Evolutionary conservation across 2,329 filamentous ascomycete genomes (phyloP), one percentile per base, ranked within the genome.

Genomic region (Dactylonectria estremocensis): DNA sequence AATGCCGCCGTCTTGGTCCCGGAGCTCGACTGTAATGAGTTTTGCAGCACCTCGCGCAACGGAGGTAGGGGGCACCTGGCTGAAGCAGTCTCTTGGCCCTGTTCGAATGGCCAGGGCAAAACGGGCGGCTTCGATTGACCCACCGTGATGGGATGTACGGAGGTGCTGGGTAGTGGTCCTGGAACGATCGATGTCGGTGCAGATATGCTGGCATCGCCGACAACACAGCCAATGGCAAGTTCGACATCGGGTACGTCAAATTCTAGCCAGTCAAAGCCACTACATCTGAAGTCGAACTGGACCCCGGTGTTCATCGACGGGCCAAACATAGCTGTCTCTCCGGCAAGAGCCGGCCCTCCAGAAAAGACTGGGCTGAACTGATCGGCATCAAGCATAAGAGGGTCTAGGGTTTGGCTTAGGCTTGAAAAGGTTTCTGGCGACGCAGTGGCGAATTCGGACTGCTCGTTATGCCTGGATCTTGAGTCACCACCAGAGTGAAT

Each of bases 241-340:
- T 66, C 45, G 13, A 67, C 37, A 35, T 69, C 67, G 7, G 67
- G 64, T 9, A 68, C 54, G 31, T 72, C 67, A 55, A 74, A 73
- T n/a, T 71, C 72, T 7, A 74, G 57, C 72, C 72, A 75, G 65
- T 74, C 66, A 37, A 74, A 61, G 2, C 71, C 67, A 18, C 56
- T 63, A 11, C 48, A 66, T 11, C 66, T 65, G 22, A 74, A 69
- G 24, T 72, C 72, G 3, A 64, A 60, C n/a, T 66, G 61, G 14
- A 55, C 45, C 3, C 43, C 56, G n/a, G 20, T 49, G 31, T 24
- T 49, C 45, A 64, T 14, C 10, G 57, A 35, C 3, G 50, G 8
- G 13, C 31, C 53, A n/a, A 60, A 52, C 31, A 58, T 33, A 2
- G 49, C 13, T 22, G 31, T 24, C 2, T 61, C 62, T n/a, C 11